Percentiles rank a stretch among this genome's conserved stretches.
Conservation (phyloP, 1,284 basidiomycete species). For the Papiliotrema fonsecae region DNA sequence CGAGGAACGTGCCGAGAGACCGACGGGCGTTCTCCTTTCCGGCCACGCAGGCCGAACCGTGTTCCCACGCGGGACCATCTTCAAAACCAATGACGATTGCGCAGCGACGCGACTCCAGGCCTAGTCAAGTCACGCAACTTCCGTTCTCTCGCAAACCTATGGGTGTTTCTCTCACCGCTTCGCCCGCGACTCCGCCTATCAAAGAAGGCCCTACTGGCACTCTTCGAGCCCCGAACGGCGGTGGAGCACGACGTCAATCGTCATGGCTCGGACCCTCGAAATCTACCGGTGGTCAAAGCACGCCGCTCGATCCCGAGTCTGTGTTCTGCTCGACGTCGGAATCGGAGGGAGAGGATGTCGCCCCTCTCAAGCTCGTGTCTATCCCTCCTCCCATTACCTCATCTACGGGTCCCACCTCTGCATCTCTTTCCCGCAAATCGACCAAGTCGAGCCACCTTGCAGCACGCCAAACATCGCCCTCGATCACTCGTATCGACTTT, state of each 20-base stretch:
- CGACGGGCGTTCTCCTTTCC: conserved; percentile 44
- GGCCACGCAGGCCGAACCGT: conserved; percentile 15
- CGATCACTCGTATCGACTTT: not conserved
- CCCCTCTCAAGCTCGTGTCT: conserved; percentile 6
- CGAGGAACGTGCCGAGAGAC: conserved; percentile 14
- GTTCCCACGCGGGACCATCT: conserved; percentile 7
- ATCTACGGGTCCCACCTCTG: conserved; percentile 1
- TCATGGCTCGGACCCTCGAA: conserved; percentile 7
- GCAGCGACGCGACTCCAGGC: conserved; percentile 4
- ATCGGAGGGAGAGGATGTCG: conserved; percentile 23
- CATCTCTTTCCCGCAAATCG: not conserved
- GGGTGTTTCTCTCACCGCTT: conserved; percentile 7
- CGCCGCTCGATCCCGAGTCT: conserved; percentile 29
- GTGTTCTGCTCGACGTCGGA: conserved; percentile 42
- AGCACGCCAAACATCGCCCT: not conserved
- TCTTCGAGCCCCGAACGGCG: not conserved
- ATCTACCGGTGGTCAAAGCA: conserved; percentile 31
- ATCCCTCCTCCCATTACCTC: not conserved
- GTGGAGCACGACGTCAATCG: not conserved
- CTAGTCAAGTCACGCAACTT: conserved; percentile 12
- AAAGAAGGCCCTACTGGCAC: not conserved
- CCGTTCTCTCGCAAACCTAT: conserved; percentile 33
- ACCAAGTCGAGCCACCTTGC: not conserved
- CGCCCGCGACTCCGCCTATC: conserved; percentile 3
- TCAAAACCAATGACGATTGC: conserved; percentile 9